These are phyloP conservation scores for Solanum commersonii DNA, from an alignment of 257 asterid species.

Conservation along the genomic window DNA sequence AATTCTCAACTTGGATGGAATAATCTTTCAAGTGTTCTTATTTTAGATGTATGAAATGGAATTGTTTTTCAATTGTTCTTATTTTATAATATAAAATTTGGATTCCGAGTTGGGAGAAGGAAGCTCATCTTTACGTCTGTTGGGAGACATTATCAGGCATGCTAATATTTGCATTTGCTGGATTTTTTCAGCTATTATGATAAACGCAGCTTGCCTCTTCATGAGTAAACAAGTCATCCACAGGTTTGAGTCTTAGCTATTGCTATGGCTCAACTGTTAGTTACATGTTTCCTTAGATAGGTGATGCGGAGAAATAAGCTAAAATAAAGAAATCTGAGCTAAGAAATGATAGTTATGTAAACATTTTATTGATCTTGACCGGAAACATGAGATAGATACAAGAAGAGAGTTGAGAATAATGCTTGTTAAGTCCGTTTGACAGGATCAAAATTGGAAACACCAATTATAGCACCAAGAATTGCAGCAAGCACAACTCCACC, in stretches of 20 bases:
- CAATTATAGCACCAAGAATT: conserved; percentile 52
- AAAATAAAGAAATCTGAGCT: not conserved
- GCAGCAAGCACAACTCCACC: conserved; percentile 70
- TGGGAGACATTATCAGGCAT: not conserved
- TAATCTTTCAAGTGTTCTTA: not conserved
- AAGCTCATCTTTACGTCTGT: not conserved
- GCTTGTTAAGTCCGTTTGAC: conserved; percentile 58
- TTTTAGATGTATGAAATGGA: not conserved
- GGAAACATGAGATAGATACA: conserved; percentile 23
- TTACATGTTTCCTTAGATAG: not conserved
- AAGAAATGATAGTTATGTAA: not conserved
- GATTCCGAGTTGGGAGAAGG: not conserved
- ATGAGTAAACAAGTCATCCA: not conserved
- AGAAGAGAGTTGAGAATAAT: not conserved
- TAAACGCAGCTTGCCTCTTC: not conserved
- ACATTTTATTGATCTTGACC: conserved; percentile 5
- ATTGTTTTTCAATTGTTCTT: not conserved
- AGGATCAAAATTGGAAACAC: conserved; percentile 82
- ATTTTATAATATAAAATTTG: not conserved
- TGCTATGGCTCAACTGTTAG: not conserved
- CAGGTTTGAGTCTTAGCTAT: not conserved
- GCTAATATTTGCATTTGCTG: not conserved
- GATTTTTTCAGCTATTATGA: not conserved
- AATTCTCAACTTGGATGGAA: not conserved
- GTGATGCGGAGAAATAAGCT: not conserved